Evolutionary conservation across 495 filamentous ascomycete species (phyloP).

Genomic region (Xeromyces bisporus): DNA sequence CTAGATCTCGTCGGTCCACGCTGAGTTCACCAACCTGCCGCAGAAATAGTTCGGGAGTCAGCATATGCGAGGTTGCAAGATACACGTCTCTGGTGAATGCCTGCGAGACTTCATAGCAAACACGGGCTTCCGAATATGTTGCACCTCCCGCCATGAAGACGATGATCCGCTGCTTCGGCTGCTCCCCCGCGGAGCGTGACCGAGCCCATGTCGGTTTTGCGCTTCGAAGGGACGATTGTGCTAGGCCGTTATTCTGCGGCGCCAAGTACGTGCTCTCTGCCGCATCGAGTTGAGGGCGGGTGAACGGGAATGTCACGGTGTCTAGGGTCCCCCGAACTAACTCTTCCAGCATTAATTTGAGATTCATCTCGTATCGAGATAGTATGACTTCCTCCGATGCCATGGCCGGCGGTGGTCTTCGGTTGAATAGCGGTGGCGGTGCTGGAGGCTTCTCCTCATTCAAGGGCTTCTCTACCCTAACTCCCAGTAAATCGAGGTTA

Average conservation of each 20-base stretch:
- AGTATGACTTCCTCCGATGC: conserved; percentile 36
- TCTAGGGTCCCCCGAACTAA: conserved; percentile 40
- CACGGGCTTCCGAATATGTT: conserved; percentile 73
- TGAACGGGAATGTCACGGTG: conserved; percentile 55
- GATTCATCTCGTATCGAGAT: conserved; percentile 32
- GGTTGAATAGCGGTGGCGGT: conserved; percentile 47
- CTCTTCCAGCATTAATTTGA: conserved; percentile 55
- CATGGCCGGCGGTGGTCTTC: conserved; percentile 31
- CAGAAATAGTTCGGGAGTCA: conserved; percentile 63
- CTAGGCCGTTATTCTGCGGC: conserved; percentile 34
- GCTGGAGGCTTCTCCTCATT: conserved; percentile 52
- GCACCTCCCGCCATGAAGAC: conserved; percentile 95
- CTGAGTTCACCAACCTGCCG: conserved; percentile 67
- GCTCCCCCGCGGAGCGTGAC: conserved; percentile 52
- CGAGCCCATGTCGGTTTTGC: conserved; percentile 93
- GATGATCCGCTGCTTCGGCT: conserved; percentile 78
- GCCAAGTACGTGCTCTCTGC: conserved; percentile 39
- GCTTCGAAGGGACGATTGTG: conserved; percentile 64
- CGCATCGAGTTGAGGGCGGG: conserved; percentile 53
- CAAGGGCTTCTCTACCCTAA: conserved; percentile 50
- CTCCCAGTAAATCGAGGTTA: conserved; percentile 73
- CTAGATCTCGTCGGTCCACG: conserved; percentile 51
- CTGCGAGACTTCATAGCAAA: conserved; percentile 76
- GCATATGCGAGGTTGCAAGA: conserved; percentile 81
- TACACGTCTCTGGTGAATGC: conserved; percentile 62